Evolutionary conservation across 75 land plant species (phyloP), one percentile per base, ranked within the genome.

Genomic region (Pinus albicaulis): DNA sequence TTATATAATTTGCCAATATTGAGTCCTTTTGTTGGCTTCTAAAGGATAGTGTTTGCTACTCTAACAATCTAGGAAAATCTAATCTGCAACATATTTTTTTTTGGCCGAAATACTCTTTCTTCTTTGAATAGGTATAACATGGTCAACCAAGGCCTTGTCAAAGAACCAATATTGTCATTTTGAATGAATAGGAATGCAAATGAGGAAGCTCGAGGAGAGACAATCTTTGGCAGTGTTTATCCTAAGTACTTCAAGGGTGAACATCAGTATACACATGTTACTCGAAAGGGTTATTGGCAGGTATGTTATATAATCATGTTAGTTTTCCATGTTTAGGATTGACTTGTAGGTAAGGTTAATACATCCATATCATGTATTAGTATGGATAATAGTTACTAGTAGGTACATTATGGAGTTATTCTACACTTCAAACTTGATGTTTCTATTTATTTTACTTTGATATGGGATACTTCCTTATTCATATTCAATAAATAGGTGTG

Each of bases 251-350:
- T 72, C 78, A 90, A 80, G 55, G 99, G 99, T 14, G 56, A 88
- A 11, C 99, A 96, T 59, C 88, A 82, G 13, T 96, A 90, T 77
- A 86, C 87, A 72, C 92, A 92, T 14, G 83, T 96, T 22, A 92
- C 98, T 36, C 59, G 80, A 62, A 86, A 90, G 68, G 98, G 99
- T 11, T 96, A 94, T 62, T 96, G 98, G 98, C 93, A 95, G 90
- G 93, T 93, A 31, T 1, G 59, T 41, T 19, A 56, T 56, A 13
- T 20, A 68, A 25, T 48, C 4, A 34, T 38, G 16, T 22, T 34
- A 5, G 10, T 8, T 60, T 56, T 57, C 62, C 19, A 69, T 38
- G 4, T 4, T 36, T 16, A 44, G 16, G 25, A 6, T 24, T 76
- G 53, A 38, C 41, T 38, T 38, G 7, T 38, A 23, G 7, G 6